phyloP scores from a whole-genome alignment of 345 rosid species.

The Eucalyptus caleyi region DNA sequence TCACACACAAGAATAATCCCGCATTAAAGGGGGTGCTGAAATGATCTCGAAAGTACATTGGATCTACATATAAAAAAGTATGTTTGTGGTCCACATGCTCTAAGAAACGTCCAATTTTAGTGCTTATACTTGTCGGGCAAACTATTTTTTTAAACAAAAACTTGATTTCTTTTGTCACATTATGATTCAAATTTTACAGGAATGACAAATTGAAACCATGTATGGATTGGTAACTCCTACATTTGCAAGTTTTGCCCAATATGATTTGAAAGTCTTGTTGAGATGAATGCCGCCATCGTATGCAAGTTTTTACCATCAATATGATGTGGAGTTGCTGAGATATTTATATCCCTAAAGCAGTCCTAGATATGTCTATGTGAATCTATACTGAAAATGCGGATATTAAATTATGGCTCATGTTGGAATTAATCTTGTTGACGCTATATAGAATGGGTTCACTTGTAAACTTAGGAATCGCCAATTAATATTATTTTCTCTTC shows the following conservation, averaged over 20 bases:
- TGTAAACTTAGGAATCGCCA: background rate
- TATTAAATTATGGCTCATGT: background rate
- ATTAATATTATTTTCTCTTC: background rate
- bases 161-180: accelerated
- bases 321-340: background rate
- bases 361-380: background rate
- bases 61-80: background rate
- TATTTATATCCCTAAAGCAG: background rate
- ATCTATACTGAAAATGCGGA: background rate
- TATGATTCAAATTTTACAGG: accelerated
- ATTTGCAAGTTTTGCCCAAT: background rate
- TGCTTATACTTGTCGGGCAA: accelerated
- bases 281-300: background rate
- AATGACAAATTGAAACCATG: background rate
- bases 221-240: accelerated
- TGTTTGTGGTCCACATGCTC: background rate
- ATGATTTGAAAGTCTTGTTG: background rate
- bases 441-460: background rate
- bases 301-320: background rate
- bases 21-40: accelerated
- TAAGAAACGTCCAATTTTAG: background rate
- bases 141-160: background rate
- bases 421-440: background rate
- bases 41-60: background rate
- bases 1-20: background rate